A percentile compares a stretch with the other conserved stretches of the same genome.
phyloP scores from a whole-genome alignment of 1,284 basidiomycete species.

The Singerocomus rubriflavus region DNA sequence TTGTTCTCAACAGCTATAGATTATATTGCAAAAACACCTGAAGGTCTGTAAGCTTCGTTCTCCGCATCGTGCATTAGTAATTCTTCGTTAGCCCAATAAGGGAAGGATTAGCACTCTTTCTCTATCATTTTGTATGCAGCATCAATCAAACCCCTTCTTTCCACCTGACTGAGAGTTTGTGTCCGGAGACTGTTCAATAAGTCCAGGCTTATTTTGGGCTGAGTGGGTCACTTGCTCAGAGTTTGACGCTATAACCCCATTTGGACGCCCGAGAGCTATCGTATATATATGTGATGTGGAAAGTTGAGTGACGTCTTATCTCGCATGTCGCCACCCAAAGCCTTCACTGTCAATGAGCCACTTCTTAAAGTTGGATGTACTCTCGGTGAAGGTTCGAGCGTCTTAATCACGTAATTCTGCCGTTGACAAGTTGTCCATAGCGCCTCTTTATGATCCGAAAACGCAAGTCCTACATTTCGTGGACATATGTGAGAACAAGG shows the following conservation, averaged over 20 bases:
- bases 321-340: slow-evolving; percentile 14
- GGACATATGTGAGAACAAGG: slow-evolving; percentile 60
- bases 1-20: slow-evolving; percentile 72
- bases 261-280: slow-evolving; percentile 4
- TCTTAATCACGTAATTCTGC: slow-evolving; percentile 1
- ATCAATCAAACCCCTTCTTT: slow-evolving; percentile 16
- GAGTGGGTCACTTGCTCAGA: slow-evolving; percentile 7
- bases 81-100: slow-evolving; percentile 26
- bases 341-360: slow-evolving; percentile 39
- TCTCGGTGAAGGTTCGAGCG: slow-evolving; percentile 57
- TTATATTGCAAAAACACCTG: slow-evolving; percentile 94
- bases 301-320: slow-evolving; percentile 1
- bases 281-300: slow-evolving; percentile 10
- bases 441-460: slow-evolving; percentile 56
- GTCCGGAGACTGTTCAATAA: slow-evolving; percentile 1
- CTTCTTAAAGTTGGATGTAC: slow-evolving; percentile 55
- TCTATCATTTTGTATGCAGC: slow-evolving; percentile 24
- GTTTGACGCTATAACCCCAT: slow-evolving; percentile 7
- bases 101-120: slow-evolving; percentile 8
- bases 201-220: background rate
- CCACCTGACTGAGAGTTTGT: background rate
- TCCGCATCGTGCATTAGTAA: slow-evolving; percentile 7
- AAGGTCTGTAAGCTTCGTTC: slow-evolving; percentile 50
- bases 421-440: slow-evolving; percentile 34
- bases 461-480: slow-evolving; percentile 62